phyloP scores from a whole-genome alignment of 2,329 filamentous ascomycete species.

The Alternaria burnsii region DNA sequence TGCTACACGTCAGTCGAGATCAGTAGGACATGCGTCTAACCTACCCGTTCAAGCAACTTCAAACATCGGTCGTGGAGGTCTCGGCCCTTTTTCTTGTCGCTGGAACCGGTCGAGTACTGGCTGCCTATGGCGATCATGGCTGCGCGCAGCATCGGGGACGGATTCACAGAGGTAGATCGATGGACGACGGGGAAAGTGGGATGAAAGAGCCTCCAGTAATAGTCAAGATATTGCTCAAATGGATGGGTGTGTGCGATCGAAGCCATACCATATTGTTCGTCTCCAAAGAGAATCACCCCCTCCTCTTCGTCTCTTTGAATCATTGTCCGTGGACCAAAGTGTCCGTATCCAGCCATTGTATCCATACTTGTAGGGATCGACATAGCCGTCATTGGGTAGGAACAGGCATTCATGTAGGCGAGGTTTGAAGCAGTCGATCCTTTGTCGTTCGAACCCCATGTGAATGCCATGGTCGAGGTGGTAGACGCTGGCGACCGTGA shows the following conservation, averaged over 20 bases:
- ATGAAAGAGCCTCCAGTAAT: constrained; percentile 58
- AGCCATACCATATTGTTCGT: constrained; percentile 51
- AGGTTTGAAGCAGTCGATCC: constrained; percentile 33
- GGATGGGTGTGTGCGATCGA: constrained; percentile 42
- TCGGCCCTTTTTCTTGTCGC: constrained; percentile 48
- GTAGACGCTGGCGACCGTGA: constrained; percentile 48
- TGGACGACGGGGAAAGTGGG: constrained; percentile 56
- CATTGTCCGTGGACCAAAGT: constrained; percentile 44
- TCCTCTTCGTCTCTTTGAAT: constrained; percentile 50
- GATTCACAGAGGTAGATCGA: constrained; percentile 50
- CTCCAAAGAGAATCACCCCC: constrained; percentile 44
- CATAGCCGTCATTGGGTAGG: constrained; percentile 39
- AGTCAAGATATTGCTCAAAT: constrained; percentile 53
- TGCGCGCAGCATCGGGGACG: constrained; percentile 56
- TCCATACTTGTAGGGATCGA: constrained; percentile 30
- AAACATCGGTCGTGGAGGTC: constrained; percentile 54
- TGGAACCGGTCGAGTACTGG: constrained; percentile 49
- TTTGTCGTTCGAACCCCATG: constrained; percentile 44
- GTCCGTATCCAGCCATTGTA: constrained; percentile 35
- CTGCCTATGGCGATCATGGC: constrained; percentile 57
- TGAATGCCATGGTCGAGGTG: constrained; percentile 44
- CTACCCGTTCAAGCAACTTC: constrained; percentile 51
- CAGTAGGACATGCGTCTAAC: background rate
- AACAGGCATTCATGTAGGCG: constrained; percentile 30
- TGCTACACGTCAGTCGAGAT: constrained; percentile 30